Base-by-base conservation (phyloP, 2,329 filamentous ascomycete species). In the Penicillium sp. region DNA sequence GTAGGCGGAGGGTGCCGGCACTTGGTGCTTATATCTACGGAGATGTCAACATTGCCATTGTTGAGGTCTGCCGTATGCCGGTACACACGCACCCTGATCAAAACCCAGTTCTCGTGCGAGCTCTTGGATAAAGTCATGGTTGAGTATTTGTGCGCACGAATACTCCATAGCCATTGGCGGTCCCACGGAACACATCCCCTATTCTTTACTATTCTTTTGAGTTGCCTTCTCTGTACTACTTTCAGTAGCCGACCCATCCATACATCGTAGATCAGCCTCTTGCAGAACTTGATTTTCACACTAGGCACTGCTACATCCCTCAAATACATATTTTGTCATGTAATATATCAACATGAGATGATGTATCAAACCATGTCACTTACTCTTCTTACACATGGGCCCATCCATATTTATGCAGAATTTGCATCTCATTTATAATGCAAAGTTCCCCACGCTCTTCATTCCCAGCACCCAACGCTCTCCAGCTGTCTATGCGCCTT, bases 401-500 rank as follows among this genome's bases (percentile, higher is more conserved):
- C 64, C 64, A 66, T 6, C 64, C 64, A 34, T 54, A 52, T 29
- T 53, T 53, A 55, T 61, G 56, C 6, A 66, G 47, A 13, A 66
- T 42, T 49, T 66, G 64, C 64, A 65, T 66, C 56, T 66, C 64
- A 49, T 65, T 59, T 10, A 66, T 62, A 6, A 66, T 56, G 32
- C 64, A 66, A 18, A 62, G 45, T 3, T 53, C 34, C 14, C 61
- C 64, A 5, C 42, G 49, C 38, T 66, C 63, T 13, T 29, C 44
- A 24, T 64, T 60, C 13, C 42, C 20, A 16, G 46, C 22, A 6
- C 54, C 52, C 20, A 59, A 39, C 1, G 38, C 39, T 2, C 40
- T 62, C 67, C 79, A 76, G 22, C 65, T 69, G 8, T 68, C 65
- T 9, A 82, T 71, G 43, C 73, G 72, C 22, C 72, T 57, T 14